Evolutionary conservation across 306 rosid genomes (phyloP).

Genomic region (Arachis hypogaea): DNA sequence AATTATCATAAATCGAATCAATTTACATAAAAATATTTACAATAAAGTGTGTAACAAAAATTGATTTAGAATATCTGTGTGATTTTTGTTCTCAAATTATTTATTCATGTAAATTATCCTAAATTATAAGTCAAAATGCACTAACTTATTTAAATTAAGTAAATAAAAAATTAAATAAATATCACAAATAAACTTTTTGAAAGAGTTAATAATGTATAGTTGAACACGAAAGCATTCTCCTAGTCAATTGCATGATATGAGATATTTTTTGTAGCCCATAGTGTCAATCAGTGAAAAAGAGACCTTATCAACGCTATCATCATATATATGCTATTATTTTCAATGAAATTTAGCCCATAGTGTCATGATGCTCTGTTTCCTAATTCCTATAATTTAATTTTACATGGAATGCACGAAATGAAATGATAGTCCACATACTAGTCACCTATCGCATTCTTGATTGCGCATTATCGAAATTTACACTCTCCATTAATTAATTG

Average conservation of each 20-base stretch:
- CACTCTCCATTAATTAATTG: background rate
- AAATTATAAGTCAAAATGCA: no score
- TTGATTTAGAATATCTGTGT: no score
- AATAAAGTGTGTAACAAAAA: no score
- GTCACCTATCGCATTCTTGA: background rate
- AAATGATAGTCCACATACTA: slow-evolving; percentile 5
- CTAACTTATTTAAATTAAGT: no score
- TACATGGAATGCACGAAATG: background rate
- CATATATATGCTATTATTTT: background rate
- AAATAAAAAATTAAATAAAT: no score
- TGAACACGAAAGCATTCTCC: slow-evolving; percentile 9
- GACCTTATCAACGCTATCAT: background rate
- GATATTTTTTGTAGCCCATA: background rate
- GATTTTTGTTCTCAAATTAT: no score
- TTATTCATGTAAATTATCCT: no score
- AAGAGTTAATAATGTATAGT: background rate
- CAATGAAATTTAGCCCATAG: background rate
- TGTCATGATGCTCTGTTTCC: background rate
- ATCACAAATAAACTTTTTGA: no score
- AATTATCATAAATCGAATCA: no score
- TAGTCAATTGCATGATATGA: background rate
- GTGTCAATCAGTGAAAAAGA: background rate
- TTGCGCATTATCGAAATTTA: background rate
- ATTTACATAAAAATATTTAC: no score
- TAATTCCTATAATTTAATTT: background rate